These are phyloP conservation scores for Geoglossum cookeanum DNA, from an alignment of 2,329 filamentous ascomycete genomes.

Conservation along the genomic window DNA sequence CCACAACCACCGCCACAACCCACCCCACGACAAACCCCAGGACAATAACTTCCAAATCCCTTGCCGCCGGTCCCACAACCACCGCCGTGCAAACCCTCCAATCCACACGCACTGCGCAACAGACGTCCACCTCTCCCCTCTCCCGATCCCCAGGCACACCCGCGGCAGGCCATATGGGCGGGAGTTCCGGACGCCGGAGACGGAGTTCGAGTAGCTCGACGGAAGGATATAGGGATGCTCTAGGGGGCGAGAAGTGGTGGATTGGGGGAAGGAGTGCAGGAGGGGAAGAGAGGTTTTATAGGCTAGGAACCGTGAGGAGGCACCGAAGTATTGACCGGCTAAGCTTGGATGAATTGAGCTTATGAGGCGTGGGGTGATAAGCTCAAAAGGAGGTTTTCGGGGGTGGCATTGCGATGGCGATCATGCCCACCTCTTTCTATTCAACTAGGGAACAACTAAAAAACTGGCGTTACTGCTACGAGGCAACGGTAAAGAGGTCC, in stretches of 20 bases:
- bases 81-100: conserved; percentile 21
- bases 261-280: conserved; percentile 27
- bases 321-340: conserved; percentile 21
- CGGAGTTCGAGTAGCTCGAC: conserved; percentile 28
- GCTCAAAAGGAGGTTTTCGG: neutral
- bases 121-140: conserved; percentile 13
- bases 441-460: neutral
- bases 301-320: conserved; percentile 27
- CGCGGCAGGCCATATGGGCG: conserved; percentile 7
- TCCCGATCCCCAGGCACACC: conserved; percentile 9
- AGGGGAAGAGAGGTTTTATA: conserved; percentile 30
- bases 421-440: neutral
- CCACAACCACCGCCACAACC: conserved; percentile 19
- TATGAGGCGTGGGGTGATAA: conserved; percentile 13
- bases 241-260: conserved; percentile 31
- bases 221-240: conserved; percentile 27
- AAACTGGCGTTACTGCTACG: neutral
- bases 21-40: conserved; percentile 17
- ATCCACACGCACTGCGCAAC: conserved; percentile 23
- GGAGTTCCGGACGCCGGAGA: conserved; percentile 19
- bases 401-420: neutral
- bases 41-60: conserved; percentile 28
- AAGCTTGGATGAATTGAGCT: conserved; percentile 29
- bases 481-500: neutral
- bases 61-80: conserved; percentile 16